phyloP scores from a whole-genome alignment of 371 early-diverging fungal genomes.

The Rhizopus delemar region DNA sequence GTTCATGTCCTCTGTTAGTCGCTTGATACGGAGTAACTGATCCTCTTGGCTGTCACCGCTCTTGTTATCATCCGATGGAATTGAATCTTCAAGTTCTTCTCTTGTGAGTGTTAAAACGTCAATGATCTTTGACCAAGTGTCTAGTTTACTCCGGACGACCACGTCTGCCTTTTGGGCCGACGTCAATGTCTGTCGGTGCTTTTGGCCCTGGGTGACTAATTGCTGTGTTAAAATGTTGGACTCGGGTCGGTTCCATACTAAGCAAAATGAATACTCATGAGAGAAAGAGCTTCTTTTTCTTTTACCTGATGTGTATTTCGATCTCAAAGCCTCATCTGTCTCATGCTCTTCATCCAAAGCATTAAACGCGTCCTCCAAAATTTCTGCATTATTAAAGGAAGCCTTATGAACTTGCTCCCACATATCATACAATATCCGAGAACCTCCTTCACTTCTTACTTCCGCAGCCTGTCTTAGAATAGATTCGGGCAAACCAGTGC shows the following conservation, averaged over 20 bases:
- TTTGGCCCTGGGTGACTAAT: slow-evolving; percentile 62
- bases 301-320: slow-evolving; percentile 48
- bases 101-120: slow-evolving; percentile 34
- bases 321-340: slow-evolving; percentile 64
- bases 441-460: slow-evolving; percentile 72
- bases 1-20: slow-evolving; percentile 36
- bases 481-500: slow-evolving; percentile 70
- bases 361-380: slow-evolving; percentile 68
- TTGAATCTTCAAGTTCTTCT: slow-evolving; percentile 44
- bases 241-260: slow-evolving; percentile 63
- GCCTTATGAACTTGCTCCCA: slow-evolving; percentile 61
- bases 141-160: slow-evolving; percentile 63
- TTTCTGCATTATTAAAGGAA: slow-evolving; percentile 49
- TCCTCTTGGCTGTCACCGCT: background rate
- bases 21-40: slow-evolving; percentile 20
- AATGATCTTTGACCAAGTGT: slow-evolving; percentile 57
- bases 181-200: slow-evolving; percentile 64
- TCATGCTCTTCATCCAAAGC: slow-evolving; percentile 75
- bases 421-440: slow-evolving; percentile 58
- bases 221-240: slow-evolving; percentile 64
- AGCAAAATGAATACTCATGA: background rate
- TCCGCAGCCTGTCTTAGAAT: slow-evolving; percentile 72
- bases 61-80: slow-evolving; percentile 13
- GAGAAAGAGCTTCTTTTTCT: background rate
- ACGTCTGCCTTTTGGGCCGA: slow-evolving; percentile 72